Base-by-base conservation (phyloP, 208 protist genomes). In the Naegleria gruberi region DNA sequence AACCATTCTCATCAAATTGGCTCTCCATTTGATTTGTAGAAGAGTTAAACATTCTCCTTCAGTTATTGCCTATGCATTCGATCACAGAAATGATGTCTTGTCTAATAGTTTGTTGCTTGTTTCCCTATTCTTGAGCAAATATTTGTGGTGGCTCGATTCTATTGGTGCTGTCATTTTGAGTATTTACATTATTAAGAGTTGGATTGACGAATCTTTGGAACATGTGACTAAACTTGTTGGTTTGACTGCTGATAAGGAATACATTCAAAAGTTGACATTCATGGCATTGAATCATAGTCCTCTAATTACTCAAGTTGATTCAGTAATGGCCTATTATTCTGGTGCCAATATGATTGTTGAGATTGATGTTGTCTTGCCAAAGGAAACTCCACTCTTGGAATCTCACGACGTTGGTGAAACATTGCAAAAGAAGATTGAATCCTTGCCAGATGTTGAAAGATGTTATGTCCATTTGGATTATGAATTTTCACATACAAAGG, bases 371-470 rank as follows among this genome's bases (percentile, higher is more conserved):
- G 90, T 94, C 19, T 87, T 95, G 1, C 91, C 90, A n/a, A 23
- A 55, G 44, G 90, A 94, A n/a, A 95, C 93, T 82, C 46, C 91
- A 4, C 51, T 95, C 12, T 45, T 51, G 10, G 90, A 93, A 37
- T 81, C 92, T n/a, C 94, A 95, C 90, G 94, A 95, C 87, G 94
- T 95, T 44, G 93, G 93, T 34, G 93, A 95, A 42, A 26, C 84
- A 0, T 90, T 95, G 15, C 89, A 90, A 73, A 65, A 83, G 34
- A 86, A 90, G 4, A 90, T 90, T 47, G 89, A 90, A 86, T 26
- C 15, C 3, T 43, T 90, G 15, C 26, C 17, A 46, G 89, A 87
- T 41, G 89, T 90, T 4, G 89, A 90, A 30, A 51, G 89, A 73
- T 84, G 81, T 44, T 83, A 34, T 26, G 89, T 90, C 4, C 89